Base-by-base conservation (phyloP, 305 asterid genomes). In the Solanum hybrid region DNA sequence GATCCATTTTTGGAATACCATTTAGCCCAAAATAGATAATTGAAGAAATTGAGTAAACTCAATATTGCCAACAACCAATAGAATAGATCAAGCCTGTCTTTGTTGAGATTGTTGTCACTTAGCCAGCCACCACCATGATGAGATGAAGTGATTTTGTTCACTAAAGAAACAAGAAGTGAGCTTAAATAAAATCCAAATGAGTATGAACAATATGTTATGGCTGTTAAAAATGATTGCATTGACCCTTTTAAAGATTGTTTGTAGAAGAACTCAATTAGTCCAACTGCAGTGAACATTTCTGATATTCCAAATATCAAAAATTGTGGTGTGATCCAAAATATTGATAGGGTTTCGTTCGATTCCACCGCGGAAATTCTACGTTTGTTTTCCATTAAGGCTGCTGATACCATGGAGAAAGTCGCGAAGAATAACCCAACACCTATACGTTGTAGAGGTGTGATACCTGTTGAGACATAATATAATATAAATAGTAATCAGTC, bases 311-410 rank as follows among this genome's bases (percentile, higher is more conserved):
- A 96, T 20, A 97, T 93, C 87, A 96, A 38, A 26, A 93, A 96
- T 90, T 96, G 98, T 1, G 98, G 98, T 24, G 98, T 90, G 85
- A 96, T 94, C 99, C 99, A 97, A n/a, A 94, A 94, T 46, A 97
- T 93, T 11, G 98, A 94, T 13, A 97, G 13, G 2, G 42, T 79
- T 10, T 79, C 35, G 7, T 82, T 38, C 0, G 90, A 85, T 16
- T 89, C 76, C 8, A 91, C 14, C 0, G 94, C 92, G 0, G 93
- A 90, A 29, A 82, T 76, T 81, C 98, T 91, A 29, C 99, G 84
- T 93, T 91, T 96, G 86, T 72, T 66, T 90, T 97, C 99, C 94
- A 94, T 92, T 1, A 94, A 36, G 5, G 99, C 99, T 10, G 99
- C 99, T 22, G 98, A 86, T 32, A 95, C 91, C 99, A 97, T 97